Evolutionary conservation across 495 filamentous ascomycete genomes (phyloP).

Genomic region (Aspergillus hancockii): DNA sequence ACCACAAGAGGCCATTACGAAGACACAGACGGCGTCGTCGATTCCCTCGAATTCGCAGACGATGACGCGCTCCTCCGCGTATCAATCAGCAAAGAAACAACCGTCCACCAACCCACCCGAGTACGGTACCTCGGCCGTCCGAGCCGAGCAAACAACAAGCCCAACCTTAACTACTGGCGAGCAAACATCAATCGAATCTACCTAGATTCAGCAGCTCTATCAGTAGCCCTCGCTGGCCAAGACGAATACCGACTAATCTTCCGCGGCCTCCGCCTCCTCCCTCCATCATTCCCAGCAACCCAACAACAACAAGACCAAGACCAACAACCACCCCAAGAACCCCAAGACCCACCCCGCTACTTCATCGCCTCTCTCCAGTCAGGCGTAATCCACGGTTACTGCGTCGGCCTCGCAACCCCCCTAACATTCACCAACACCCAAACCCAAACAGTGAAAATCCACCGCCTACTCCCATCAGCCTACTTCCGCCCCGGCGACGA

Average conservation of each 20-base stretch:
- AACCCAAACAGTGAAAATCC: slow-evolving; percentile 10
- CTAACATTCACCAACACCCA: background rate
- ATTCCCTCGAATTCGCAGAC: slow-evolving; percentile 23
- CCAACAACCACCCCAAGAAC: background rate
- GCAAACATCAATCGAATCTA: slow-evolving; percentile 18
- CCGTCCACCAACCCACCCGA: slow-evolving; percentile 15
- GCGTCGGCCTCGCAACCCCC: slow-evolving; percentile 14
- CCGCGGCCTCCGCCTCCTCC: slow-evolving; percentile 20
- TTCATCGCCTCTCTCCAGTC: slow-evolving; percentile 22
- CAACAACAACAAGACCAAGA: background rate
- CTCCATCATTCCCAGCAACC: slow-evolving; percentile 8
- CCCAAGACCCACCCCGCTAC: slow-evolving; percentile 4
- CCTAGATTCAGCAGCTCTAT: slow-evolving; percentile 21
- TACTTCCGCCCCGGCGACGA: slow-evolving; percentile 14
- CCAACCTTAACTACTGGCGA: slow-evolving; percentile 22
- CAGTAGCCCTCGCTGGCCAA: slow-evolving; percentile 8
- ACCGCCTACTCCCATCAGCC: slow-evolving; percentile 18
- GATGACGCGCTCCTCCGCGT: slow-evolving; percentile 25
- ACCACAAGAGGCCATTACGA: slow-evolving; percentile 11
- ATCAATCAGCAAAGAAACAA: slow-evolving; percentile 18
- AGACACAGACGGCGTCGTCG: slow-evolving; percentile 23
- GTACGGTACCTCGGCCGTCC: slow-evolving; percentile 25
- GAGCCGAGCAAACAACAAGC: background rate
- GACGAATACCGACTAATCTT: slow-evolving; percentile 15
- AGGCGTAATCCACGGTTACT: slow-evolving; percentile 14